Base-by-base conservation (phyloP, 495 filamentous ascomycete genomes). In the Poronia punctata region DNA sequence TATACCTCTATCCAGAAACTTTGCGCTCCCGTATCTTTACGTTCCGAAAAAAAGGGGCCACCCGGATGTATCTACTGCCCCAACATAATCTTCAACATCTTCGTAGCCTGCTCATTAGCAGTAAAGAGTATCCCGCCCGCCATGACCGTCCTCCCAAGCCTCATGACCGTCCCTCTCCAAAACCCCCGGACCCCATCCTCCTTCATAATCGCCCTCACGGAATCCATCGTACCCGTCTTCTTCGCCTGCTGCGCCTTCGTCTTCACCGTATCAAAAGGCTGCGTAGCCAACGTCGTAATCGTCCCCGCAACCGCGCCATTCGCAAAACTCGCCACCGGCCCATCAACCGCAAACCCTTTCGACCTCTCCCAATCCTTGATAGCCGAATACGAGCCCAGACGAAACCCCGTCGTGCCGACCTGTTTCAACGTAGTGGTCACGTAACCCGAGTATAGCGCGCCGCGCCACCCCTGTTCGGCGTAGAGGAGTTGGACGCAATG, bases 181-280 rank as follows among this genome's bases (percentile, higher is more conserved):
- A 83, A 78, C 0, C 72, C 79, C 21, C 61, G 59, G 1, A 82
- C 38, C 0, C 79, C 80, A 48, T 72, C 69, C 47, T 82, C 76
- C 0, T 50, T 53, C 31, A 73, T 45, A 0, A 84, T 64, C 28
- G 64, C 65, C 31, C 56, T 53, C 9, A 75, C 57, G 3, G 77
- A 79, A 19, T 81, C 71, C 12, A 56, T 46, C 4, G 74, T 72
- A 8, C 68, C 68, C 16, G 71, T 72, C 4, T 66, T 69, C 40
- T 70, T 47, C 16, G 72, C 72, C 46, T 71, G 70, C 61, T 84
- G 79, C 18, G 68, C 68, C 36, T 76, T 60, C 5, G 80, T 83
- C 61, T 84, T 82, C 27, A 84, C 65, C 2, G 73, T 75, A 52
- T 84, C 80, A 56, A 83, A 82, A 2, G 80, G 79, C 61, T 82